A percentile compares a stretch with the other conserved stretches of the same genome.
Evolutionary conservation across 805 yeast species (phyloP).

Genomic region (Ogataea nitratoaversa): DNA sequence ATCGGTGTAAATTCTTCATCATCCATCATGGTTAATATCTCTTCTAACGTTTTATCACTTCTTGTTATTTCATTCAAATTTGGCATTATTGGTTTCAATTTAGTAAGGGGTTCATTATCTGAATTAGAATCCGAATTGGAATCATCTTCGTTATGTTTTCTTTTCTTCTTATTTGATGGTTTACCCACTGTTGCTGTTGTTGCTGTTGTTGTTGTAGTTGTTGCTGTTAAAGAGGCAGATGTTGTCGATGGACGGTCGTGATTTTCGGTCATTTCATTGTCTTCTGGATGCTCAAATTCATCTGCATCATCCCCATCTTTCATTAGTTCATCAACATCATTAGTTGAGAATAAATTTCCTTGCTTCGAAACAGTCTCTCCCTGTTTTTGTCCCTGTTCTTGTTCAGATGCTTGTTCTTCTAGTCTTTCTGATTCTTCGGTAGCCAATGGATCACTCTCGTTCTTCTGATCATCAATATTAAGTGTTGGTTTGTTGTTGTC

Average conservation of each 20-base stretch:
- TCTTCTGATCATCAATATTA: too few species aligned
- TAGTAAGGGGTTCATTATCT: slow-evolving; percentile 21
- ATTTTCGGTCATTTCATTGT: background rate
- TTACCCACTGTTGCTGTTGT: background rate
- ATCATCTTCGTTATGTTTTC: slow-evolving; percentile 6
- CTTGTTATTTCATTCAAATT: slow-evolving; percentile 66
- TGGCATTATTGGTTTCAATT: slow-evolving; percentile 31
- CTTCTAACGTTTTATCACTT: slow-evolving; percentile 78
- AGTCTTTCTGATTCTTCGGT: background rate
- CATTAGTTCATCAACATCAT: slow-evolving; percentile 20
- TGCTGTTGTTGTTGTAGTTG: slow-evolving; percentile 10
- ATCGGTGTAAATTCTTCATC: slow-evolving; percentile 94
- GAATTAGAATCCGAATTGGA: background rate
- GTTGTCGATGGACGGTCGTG: slow-evolving; percentile 5
- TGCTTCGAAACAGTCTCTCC: slow-evolving; percentile 1
- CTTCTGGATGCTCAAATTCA: slow-evolving; percentile 21
- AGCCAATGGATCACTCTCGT: too few species aligned
- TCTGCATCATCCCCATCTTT: slow-evolving; percentile 32
- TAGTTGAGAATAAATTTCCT: slow-evolving; percentile 16
- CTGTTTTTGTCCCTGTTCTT: too few species aligned
- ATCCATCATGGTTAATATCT: slow-evolving; percentile 83
- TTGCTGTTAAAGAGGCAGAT: too few species aligned
- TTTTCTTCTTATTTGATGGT: slow-evolving; percentile 9
- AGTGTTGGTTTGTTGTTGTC: too few species aligned
- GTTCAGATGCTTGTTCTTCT: background rate